A percentile compares a stretch with the other conserved stretches of the same genome.
These are phyloP conservation scores for Penicillium steckii DNA, from an alignment of 495 filamentous ascomycete genomes.

Conservation along the genomic window DNA sequence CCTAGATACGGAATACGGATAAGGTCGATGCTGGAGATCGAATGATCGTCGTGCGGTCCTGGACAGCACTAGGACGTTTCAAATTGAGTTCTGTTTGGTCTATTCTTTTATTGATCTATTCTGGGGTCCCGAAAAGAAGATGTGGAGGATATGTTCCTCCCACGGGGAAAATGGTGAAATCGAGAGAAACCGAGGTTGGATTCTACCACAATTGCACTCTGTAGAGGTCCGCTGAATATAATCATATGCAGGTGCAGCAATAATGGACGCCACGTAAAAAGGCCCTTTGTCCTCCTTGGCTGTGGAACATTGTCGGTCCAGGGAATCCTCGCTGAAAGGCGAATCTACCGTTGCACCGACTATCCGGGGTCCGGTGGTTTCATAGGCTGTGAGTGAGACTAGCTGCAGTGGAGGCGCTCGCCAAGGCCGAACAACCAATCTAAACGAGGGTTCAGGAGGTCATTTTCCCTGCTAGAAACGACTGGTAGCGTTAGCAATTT, in stretches of 20 bases:
- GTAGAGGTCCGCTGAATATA: not conserved
- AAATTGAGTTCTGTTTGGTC: slow-evolving; percentile 12
- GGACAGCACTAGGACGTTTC: slow-evolving; percentile 8
- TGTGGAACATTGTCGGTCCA: not conserved
- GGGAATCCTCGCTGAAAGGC: not conserved
- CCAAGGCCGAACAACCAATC: slow-evolving; percentile 8
- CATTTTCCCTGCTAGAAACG: not conserved
- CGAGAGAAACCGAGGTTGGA: not conserved
- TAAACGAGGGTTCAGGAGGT: not conserved
- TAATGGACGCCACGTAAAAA: not conserved
- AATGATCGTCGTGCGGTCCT: slow-evolving; percentile 3
- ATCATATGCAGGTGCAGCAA: slow-evolving; percentile 1
- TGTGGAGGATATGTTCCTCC: too few relatives aligned
- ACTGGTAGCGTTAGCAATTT: not conserved
- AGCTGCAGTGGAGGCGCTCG: slow-evolving; percentile 13
- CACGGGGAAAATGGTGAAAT: too few relatives aligned
- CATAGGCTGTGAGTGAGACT: slow-evolving; percentile 5
- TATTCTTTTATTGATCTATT: not conserved
- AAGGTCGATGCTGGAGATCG: not conserved
- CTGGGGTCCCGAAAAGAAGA: not conserved
- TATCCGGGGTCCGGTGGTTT: not conserved
- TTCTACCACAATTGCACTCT: not conserved
- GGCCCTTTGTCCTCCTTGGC: not conserved
- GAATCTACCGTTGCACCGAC: slow-evolving; percentile 14
- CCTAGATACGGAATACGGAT: too few relatives aligned